Evolutionary conservation across 1,139 yeast genomes (phyloP).

Genomic region (Casaregolazyma suthepensis): DNA sequence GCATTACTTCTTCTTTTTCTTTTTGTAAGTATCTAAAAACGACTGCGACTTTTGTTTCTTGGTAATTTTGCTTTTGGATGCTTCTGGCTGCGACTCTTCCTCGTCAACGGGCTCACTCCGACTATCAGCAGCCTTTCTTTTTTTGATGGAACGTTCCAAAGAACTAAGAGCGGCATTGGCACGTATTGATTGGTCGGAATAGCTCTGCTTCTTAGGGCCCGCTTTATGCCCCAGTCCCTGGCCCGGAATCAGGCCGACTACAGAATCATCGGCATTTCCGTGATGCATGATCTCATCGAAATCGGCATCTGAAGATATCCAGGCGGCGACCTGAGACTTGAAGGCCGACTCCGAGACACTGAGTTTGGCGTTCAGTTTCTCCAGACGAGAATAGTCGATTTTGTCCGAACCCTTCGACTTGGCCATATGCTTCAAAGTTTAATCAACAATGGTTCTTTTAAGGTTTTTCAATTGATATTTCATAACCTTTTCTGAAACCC

Average conservation of each 20-base stretch:
- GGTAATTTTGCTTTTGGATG: slow-evolving; percentile 1
- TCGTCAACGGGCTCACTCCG: background rate
- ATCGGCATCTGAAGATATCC: slow-evolving; percentile 20
- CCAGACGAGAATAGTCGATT: slow-evolving; percentile 21
- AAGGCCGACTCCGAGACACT: slow-evolving; percentile 27
- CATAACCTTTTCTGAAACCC: background rate
- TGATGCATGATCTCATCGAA: slow-evolving; percentile 11
- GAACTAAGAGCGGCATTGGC: background rate
- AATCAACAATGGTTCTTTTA: background rate
- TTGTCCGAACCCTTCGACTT: background rate
- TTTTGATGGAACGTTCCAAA: slow-evolving; percentile 5
- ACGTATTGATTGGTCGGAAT: background rate
- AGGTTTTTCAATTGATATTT: background rate
- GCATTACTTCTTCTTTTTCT: slow-evolving; percentile 15
- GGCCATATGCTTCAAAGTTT: background rate
- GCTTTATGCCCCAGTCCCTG: slow-evolving; percentile 4
- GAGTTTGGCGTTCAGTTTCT: slow-evolving; percentile 26
- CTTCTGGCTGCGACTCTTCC: slow-evolving; percentile 1
- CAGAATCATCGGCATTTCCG: background rate
- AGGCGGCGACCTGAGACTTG: slow-evolving; percentile 23
- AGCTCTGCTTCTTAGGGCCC: background rate
- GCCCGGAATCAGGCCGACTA: slow-evolving; percentile 4
- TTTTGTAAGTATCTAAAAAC: slow-evolving; percentile 20
- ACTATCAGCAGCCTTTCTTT: background rate
- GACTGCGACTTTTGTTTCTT: slow-evolving; percentile 11